Base-by-base conservation (phyloP, 1,284 basidiomycete genomes). In the Volvariella volvacea region DNA sequence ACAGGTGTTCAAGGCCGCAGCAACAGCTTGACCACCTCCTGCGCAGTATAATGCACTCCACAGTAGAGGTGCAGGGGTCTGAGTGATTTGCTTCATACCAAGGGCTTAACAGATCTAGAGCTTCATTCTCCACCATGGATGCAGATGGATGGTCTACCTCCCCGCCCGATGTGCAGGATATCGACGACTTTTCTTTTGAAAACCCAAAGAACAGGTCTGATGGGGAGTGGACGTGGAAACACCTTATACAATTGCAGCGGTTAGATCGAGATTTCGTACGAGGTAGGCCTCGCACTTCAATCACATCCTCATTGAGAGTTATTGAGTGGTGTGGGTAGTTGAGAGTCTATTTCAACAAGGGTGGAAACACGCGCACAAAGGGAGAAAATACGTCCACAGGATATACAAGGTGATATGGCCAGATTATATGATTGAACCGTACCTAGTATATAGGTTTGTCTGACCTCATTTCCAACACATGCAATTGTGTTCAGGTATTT, bases 331-430 rank as follows among this genome's bases (percentile, higher is more conserved):
- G 43, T 25, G 21, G 39, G 20, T 39, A 81, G 80, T 80, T 4
- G 67, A 70, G 49, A 64, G 62, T 20, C 60, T 72, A 38, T 81
- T 82, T 50, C 51, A 61, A 42, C 69, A 67, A 48, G 74, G 74
- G 28, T 82, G 79, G 79, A 68, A 64, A 43, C 80, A 82, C 54
- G 66, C 69, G 1, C 63, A 74, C 44, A 82, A 79, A 52, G 50
- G 59, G 7, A 65, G 57, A 44, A 79, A 76, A 3, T 59, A 62
- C 14, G 58, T 82, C 21, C 70, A 68, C 33, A 65, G 66, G 10
- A 61, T 82, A 7, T 80, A 73, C 55, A 76, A 71, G 52, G 61
- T 83, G 28, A 54, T 76, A 38, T 71, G 66, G 41, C 59, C 74
- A 12, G 64, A 73, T 46, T 52, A 66, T 4, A 62, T 49, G 22